Evolutionary conservation across 1,284 basidiomycete genomes (phyloP), one percentile per base, ranked within the genome.

Genomic region (Termitomyces sp.): DNA sequence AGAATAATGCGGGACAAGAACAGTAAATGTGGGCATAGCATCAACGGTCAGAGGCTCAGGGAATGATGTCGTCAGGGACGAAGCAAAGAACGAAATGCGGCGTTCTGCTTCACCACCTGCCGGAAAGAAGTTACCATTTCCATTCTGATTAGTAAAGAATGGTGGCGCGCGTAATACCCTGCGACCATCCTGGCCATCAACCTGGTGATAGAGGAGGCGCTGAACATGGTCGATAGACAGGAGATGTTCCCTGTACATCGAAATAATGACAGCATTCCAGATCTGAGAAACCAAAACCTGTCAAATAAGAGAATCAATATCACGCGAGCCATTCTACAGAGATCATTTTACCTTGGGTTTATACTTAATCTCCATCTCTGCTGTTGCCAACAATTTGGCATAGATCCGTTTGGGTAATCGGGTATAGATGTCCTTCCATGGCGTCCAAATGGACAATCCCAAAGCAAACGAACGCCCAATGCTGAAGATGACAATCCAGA

Each of bases 261-360:
- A 97, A 63, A 98, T 98, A 71, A 98, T 94, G 73, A 98, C 80
- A 47, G 94, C 94, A 70, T 98, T 98, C 94, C 94, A 98, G 47
- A 98, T 88, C 75, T 98, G 94, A 15, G 94, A 97, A 30, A 98
- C 94, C 33, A 98, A 82, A 49, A 98, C 94, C 82, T 83, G 43
- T 55, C 8, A 12, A 17, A 33, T n/a, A 52, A 19, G 4, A 19
- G 13, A 30, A 48, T 57, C 33, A 55, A 51, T 46, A 26, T 42
- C n/a, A 53, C n/a, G 13, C n/a, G 26, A 17, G 15, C 40, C 31
- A n/a, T 13, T 36, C 46, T 51, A 42, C 36, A n/a, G 41, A 43
- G 30, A 45, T 24, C 1, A 40, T n/a, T 43, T 59, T 59, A 83
- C 83, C 80, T 98, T 98, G 55, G 94, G 94, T 74, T 97, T 97